Percentiles rank a stretch among this genome's conserved stretches.
phyloP scores from a whole-genome alignment of 495 filamentous ascomycete species.

The Hypoxylon cercidicola region DNA sequence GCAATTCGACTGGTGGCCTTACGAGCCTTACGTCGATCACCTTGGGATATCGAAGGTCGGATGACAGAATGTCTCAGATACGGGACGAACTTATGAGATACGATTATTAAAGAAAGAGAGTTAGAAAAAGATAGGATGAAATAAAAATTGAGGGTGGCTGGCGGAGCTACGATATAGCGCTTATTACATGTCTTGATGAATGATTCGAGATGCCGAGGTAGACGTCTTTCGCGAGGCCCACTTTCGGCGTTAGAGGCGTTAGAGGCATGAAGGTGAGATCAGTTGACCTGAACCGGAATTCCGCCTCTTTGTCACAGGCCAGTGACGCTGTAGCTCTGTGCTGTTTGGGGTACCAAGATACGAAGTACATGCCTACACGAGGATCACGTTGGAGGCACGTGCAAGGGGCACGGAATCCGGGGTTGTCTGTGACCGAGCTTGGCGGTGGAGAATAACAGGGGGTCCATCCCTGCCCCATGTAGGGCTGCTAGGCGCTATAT shows the following conservation, averaged over 20 bases:
- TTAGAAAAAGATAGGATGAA: not conserved
- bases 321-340: not conserved
- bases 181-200: no score
- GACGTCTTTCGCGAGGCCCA: constrained; percentile 6
- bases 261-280: not conserved
- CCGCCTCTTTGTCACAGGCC: not conserved
- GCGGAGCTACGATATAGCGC: no score
- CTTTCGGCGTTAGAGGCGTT: constrained; percentile 23
- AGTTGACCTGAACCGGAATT: constrained; percentile 13
- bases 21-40: constrained; percentile 29
- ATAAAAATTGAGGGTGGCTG: not conserved
- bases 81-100: not conserved
- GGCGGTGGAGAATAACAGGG: constrained; percentile 1
- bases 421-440: constrained; percentile 32
- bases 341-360: not conserved
- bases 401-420: constrained; percentile 35
- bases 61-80: not conserved
- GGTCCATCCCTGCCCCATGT: not conserved
- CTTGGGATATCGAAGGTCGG: not conserved
- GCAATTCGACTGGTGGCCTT: constrained; percentile 30
- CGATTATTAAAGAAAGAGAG: not conserved
- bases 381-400: constrained; percentile 27
- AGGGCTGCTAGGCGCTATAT: not conserved
- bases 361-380: not conserved
- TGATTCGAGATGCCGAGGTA: constrained; percentile 27